Evolutionary conservation across 805 yeast species (phyloP).

Genomic region (Kazachstania kunashirensis): DNA sequence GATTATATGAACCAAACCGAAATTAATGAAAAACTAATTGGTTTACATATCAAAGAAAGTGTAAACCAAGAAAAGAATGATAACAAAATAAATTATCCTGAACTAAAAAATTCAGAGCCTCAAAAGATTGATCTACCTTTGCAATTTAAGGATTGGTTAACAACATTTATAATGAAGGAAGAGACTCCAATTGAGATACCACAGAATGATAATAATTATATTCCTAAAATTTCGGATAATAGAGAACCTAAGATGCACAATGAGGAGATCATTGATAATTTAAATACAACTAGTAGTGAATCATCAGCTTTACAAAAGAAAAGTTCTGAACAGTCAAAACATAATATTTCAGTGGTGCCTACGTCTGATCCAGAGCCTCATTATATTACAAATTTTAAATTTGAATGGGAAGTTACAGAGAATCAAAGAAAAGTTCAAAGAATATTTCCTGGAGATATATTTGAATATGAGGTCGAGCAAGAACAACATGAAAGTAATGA

Average conservation of each 20-base stretch:
- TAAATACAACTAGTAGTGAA: neutral
- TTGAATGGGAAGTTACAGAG: slow-evolving; percentile 18
- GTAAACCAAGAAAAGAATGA: neutral
- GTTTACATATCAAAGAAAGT: neutral
- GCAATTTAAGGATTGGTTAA: slow-evolving; percentile 13
- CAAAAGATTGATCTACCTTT: slow-evolving; percentile 6
- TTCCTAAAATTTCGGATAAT: neutral
- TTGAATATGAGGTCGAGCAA: slow-evolving; percentile 29
- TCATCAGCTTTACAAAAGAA: neutral
- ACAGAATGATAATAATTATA: neutral
- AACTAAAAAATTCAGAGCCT: neutral
- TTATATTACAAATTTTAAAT: slow-evolving; percentile 7
- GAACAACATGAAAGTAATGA: too few species aligned
- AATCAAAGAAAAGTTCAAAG: slow-evolving; percentile 14
- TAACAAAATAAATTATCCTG: neutral
- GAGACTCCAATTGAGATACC: neutral
- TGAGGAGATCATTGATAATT: neutral
- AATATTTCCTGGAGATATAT: slow-evolving; percentile 12
- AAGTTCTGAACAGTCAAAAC: neutral
- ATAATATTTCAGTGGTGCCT: too few species aligned
- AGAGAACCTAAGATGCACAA: neutral
- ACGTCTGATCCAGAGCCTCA: slow-evolving; percentile 1
- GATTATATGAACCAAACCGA: slow-evolving; percentile 8
- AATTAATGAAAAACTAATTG: neutral
- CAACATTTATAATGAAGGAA: slow-evolving; percentile 12